phyloP scores from a whole-genome alignment of 1,284 basidiomycete genomes.

The Paramarasmius palmivorus region DNA sequence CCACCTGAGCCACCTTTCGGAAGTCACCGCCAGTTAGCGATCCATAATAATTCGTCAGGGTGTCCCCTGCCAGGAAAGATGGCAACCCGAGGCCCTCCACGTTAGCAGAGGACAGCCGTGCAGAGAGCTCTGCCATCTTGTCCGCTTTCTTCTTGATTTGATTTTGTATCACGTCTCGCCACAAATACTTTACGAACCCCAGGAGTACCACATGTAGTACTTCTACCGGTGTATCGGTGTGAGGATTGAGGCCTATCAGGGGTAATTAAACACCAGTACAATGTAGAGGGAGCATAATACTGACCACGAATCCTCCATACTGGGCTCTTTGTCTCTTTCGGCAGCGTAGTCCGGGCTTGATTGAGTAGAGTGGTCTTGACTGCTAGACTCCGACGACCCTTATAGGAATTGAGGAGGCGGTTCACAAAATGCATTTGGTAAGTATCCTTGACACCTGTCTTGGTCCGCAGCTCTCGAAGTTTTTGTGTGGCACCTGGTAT shows the following conservation, averaged over 20 bases:
- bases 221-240: conserved; percentile 36
- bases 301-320: conserved; percentile 25
- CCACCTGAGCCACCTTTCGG: conserved; percentile 6
- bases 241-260: conserved; percentile 31
- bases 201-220: conserved; percentile 38
- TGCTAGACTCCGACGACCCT: conserved; percentile 10
- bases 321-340: conserved; percentile 22
- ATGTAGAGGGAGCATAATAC: neutral
- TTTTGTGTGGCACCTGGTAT: conserved; percentile 17
- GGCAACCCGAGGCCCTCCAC: conserved; percentile 2
- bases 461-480: conserved; percentile 21
- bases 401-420: conserved; percentile 21
- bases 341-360: conserved; percentile 13
- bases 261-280: neutral
- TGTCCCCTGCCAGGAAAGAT: neutral
- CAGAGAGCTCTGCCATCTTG: neutral
- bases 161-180: conserved; percentile 31
- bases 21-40: conserved; percentile 11
- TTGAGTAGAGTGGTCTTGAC: conserved; percentile 19
- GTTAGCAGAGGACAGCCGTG: neutral
- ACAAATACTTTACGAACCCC: conserved; percentile 39
- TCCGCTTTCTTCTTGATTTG: conserved; percentile 20
- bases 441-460: conserved; percentile 30
- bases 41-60: conserved; percentile 4
- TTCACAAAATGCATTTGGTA: conserved; percentile 25